A percentile compares a stretch with the other conserved stretches of the same genome.
These are phyloP conservation scores for Brasenia schreberi DNA, from an alignment of 164 flowering plant genomes.

Conservation along the genomic window DNA sequence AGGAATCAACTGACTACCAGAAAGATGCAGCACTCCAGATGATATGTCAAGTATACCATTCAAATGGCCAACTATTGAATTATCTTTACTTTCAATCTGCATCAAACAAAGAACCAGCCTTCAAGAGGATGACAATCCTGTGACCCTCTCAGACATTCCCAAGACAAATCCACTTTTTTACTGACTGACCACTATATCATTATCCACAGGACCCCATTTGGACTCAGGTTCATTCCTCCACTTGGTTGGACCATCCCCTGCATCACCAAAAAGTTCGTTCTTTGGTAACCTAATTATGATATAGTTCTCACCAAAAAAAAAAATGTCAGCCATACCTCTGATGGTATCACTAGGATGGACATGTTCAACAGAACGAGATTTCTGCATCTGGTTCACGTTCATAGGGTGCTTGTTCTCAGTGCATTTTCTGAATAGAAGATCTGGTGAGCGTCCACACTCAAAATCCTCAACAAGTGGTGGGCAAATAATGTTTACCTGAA, in stretches of 20 bases:
- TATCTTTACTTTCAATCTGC: slow-evolving; percentile 25
- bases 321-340: slow-evolving; percentile 16
- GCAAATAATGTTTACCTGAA: neutral
- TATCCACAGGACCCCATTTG: neutral
- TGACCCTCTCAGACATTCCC: no score
- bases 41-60: slow-evolving; percentile 51
- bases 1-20: slow-evolving; percentile 66
- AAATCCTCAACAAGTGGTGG: neutral
- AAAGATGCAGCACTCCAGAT: slow-evolving; percentile 45
- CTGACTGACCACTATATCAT: slow-evolving; percentile 2
- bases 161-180: neutral
- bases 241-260: slow-evolving; percentile 27
- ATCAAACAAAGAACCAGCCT: neutral
- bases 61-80: slow-evolving; percentile 12
- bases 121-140: neutral
- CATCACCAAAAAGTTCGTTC: neutral
- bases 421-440: neutral
- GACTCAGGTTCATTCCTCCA: slow-evolving; percentile 20
- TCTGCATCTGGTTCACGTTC: slow-evolving; percentile 5
- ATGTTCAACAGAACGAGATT: slow-evolving; percentile 1
- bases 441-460: neutral
- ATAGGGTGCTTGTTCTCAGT: neutral
- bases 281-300: no score
- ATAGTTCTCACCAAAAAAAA: neutral
- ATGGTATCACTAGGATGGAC: slow-evolving; percentile 3